These are phyloP conservation scores for Gymnopilus junonius DNA, from an alignment of 768 basidiomycete genomes.

Conservation along the genomic window DNA sequence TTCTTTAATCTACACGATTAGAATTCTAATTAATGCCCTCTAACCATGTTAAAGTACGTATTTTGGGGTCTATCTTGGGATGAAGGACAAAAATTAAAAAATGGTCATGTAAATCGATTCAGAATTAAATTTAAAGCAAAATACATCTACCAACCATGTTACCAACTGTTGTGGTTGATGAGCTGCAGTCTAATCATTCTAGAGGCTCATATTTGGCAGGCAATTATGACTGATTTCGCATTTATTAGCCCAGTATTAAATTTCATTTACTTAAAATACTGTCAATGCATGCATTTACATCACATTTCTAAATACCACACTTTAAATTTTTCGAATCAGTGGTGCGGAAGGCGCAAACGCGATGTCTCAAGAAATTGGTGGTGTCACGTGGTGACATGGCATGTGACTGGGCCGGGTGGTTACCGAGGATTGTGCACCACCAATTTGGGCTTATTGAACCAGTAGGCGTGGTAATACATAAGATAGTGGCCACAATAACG, in stretches of 20 bases:
- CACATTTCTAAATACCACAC: not conserved
- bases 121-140: not conserved
- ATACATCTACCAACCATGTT: not conserved
- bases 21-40: not conserved
- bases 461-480: constrained; percentile 69
- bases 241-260: not conserved
- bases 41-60: not conserved
- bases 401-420: not conserved
- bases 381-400: not conserved
- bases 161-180: not conserved
- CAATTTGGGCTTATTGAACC: constrained; percentile 56
- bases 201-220: not conserved
- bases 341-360: not conserved
- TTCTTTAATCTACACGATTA: not conserved
- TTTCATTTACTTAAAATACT: not conserved
- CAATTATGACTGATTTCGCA: not conserved
- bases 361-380: not conserved
- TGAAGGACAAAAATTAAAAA: not conserved
- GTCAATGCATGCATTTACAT: not conserved
- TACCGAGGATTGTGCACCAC: too few species aligned
- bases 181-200: not conserved
- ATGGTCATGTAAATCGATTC: not conserved
- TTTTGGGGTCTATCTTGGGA: not conserved
- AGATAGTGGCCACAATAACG: constrained; percentile 78
- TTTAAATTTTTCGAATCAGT: not conserved